Evolutionary conservation across 148 eudicot species (phyloP).

Genomic region (Limonium bicolor): DNA sequence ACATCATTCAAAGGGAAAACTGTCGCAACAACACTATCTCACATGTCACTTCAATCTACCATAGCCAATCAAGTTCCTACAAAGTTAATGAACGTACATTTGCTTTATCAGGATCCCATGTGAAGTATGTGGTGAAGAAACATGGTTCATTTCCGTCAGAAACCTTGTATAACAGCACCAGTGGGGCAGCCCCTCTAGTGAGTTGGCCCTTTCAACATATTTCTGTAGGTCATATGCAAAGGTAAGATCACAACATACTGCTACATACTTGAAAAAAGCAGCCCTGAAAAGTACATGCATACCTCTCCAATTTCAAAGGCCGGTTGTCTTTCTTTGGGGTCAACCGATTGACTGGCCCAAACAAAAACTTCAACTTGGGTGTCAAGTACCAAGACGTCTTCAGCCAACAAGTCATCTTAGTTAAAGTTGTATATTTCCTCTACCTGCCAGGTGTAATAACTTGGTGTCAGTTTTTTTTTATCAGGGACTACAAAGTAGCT

Average conservation of each 20-base stretch:
- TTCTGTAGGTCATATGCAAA: constrained; percentile 35
- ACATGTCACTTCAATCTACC: no score
- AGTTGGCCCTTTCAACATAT: constrained; percentile 61
- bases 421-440: constrained; percentile 91
- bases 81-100: constrained; percentile 32
- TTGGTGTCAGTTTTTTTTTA: no score
- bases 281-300: neutral
- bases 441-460: constrained; percentile 45
- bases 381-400: constrained; percentile 87
- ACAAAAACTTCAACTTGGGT: constrained; percentile 88
- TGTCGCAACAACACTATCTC: no score
- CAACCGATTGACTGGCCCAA: constrained; percentile 93
- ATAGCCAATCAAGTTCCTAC: no score
- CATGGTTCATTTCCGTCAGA: constrained; percentile 96
- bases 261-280: neutral
- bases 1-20: no score
- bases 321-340: constrained; percentile 72
- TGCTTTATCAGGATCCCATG: constrained; percentile 95
- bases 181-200: constrained; percentile 61
- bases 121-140: constrained; percentile 88
- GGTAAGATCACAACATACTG: neutral
- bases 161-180: constrained; percentile 67
- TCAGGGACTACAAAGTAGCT: no score
- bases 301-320: constrained; percentile 94
- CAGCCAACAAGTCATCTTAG: constrained; percentile 96